A percentile compares a stretch with the other conserved stretches of the same genome.
Conservation (phyloP, 2,329 filamentous ascomycete species). For the Akanthomyces dipterigenus region DNA sequence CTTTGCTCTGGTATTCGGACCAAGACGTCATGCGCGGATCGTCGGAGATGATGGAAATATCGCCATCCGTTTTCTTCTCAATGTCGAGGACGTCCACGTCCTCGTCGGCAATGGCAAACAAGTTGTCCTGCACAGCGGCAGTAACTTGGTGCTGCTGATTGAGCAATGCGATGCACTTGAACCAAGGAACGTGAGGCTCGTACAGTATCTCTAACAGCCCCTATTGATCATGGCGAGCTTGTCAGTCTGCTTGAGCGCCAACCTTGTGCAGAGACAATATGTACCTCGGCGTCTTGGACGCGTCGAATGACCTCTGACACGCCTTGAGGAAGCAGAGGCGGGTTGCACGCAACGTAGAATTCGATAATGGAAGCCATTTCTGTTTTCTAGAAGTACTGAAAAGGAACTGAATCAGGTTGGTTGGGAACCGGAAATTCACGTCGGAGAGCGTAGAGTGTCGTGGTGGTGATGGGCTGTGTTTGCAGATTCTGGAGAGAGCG, state of each 20-base stretch:
- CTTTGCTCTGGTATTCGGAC: not conserved
- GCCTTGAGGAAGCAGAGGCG: not conserved
- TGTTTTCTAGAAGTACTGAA: too few species aligned
- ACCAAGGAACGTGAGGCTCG: constrained; percentile 1
- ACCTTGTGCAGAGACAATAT: not conserved
- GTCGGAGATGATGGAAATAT: not conserved
- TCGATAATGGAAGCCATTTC: not conserved
- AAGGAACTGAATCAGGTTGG: too few species aligned
- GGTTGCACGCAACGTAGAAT: constrained; percentile 9
- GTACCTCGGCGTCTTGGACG: constrained; percentile 1
- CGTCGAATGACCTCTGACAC: constrained; percentile 8
- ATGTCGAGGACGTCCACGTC: not conserved
- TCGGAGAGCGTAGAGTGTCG: too few species aligned
- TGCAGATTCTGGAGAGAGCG: too few species aligned
- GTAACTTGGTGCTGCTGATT: not conserved
- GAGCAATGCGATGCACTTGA: constrained; percentile 1
- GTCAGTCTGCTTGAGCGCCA: not conserved
- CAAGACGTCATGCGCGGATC: constrained; percentile 4
- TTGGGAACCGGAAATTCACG: too few species aligned
- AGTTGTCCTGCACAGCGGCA: not conserved
- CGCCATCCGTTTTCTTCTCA: not conserved
- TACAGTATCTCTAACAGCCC: constrained; percentile 7
- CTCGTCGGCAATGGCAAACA: constrained; percentile 7
- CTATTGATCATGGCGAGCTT: not conserved
- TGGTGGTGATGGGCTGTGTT: too few species aligned